Evolutionary conservation across 2,329 filamentous ascomycete genomes (phyloP), one percentile per base, ranked within the genome.

Genomic region (Mycogone perniciosa): DNA sequence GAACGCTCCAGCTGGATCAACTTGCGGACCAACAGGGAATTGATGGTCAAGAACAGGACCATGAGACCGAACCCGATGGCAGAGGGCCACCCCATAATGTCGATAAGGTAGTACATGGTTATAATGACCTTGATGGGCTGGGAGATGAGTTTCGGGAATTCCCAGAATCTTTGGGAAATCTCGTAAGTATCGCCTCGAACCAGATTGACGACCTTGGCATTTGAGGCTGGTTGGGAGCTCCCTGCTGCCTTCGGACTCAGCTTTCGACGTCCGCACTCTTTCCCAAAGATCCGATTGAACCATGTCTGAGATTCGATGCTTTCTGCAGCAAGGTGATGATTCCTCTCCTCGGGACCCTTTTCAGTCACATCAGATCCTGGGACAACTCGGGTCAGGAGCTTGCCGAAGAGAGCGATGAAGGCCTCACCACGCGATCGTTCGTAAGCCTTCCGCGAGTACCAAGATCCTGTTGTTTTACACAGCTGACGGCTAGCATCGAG

Each of bases 191-290:
- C 88, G 52, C 79, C 83, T 44, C 89, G 84, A 74, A 95, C 87
- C 2, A 96, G 69, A 60, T 95, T 96, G 54, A 96, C 78, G 46
- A 96, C 93, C 63, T 95, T 95, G 6, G 90, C 90, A 69, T 91
- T 92, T 0, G 88, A 89, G 0, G 90, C 89, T 2, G 86, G 80
- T 0, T 38, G 10, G 4, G 46, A 29, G 3, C 39, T 40, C 1
- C 50, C 3, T 1, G 30, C 26, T 5, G n/a, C 7, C 1, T 44
- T 7, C 4, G 42, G 3, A 31, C 48, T 60, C 7, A 50, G 46
- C 38, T 60, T 62, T 4, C 56, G 57, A 10, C 52, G 44, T 2
- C 60, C 54, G 6, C 57, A 63, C 10, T 56, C 54, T 11, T 40
- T 46, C 7, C 46, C 50, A 9, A 63, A 55, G 41, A 63, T 51